Base-by-base conservation (phyloP, 768 basidiomycete species). In the Dentipellis sp. region DNA sequence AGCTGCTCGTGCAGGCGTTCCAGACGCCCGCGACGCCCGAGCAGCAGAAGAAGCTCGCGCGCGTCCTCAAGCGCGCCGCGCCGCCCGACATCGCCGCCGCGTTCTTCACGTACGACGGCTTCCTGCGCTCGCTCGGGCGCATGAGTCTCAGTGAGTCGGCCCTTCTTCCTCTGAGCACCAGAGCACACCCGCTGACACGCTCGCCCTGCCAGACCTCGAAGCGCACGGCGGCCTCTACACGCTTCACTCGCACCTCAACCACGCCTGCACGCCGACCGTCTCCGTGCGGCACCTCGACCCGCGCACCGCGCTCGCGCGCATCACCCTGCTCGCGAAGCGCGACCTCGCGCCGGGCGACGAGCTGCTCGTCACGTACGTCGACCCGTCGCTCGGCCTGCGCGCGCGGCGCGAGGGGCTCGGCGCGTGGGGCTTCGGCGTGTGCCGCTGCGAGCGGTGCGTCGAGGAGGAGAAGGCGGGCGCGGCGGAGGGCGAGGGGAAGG, bases 231-330 rank as follows among this genome's bases (percentile, higher is more conserved):
- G 91, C 2, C 73, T 95, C 10, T 95, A 94, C 70, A 79, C 78
- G 19, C 77, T 94, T 4, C 91, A 94, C 66, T 86, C 91, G 2
- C 89, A 94, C 62, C 68, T 94, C 34, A 97, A 95, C 68, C 93
- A 97, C 67, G 78, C 78, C 7, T 97, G 93, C 68, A 68, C 72
- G 16, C 91, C 93, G 0, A 94, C 91, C 67, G 62, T 84, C 50
- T 87, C 89, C 16, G 83, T 88, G 14, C 82, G 86, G 2, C 91
- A 91, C 65, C 70, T 90, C 56, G 84, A 89, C 67, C 78, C 76
- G 60, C 81, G 80, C 51, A 81, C 74, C 1, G 78, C 85, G 1
- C 83, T 91, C 54, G 75, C 84, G 7, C 81, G 89, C 38, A 87
- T 95, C 65, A 83, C 87, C 0, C 66, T 91, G 22, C 67, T 89